A percentile compares a stretch with the other conserved stretches of the same genome.
These are phyloP conservation scores for Pseudogymnoascus sp. DNA, from an alignment of 2,329 filamentous ascomycete species.

Conservation along the genomic window DNA sequence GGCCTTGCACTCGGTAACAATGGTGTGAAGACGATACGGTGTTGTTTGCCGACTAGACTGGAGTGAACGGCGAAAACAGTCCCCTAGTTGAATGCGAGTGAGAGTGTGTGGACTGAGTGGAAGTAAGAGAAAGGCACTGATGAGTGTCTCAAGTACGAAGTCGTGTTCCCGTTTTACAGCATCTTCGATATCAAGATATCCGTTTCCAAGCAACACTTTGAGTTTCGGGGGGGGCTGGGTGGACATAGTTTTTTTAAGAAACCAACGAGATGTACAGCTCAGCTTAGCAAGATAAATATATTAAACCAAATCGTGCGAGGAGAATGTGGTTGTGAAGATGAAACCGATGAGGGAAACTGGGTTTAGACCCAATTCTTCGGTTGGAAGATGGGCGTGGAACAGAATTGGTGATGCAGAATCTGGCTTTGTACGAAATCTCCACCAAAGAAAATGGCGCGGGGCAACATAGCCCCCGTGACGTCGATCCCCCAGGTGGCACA, in stretches of 20 bases:
- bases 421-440: background rate
- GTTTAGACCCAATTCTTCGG: background rate
- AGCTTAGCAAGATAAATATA: background rate
- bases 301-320: background rate
- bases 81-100: background rate
- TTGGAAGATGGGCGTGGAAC: background rate
- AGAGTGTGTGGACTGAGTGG: background rate
- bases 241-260: background rate
- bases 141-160: background rate
- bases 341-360: background rate
- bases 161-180: background rate
- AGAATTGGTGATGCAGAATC: background rate
- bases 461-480: background rate
- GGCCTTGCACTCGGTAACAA: background rate
- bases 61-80: background rate
- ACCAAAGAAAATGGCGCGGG: background rate
- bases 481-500: background rate
- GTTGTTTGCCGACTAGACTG: background rate
- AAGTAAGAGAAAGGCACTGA: background rate
- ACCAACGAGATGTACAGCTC: background rate
- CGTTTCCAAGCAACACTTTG: background rate
- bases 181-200: background rate
- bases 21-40: background rate
- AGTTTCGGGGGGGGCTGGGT: background rate
- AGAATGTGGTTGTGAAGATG: background rate